phyloP scores from a whole-genome alignment of 169 alveolate genomes.

The Eimeria maxima region DNA sequence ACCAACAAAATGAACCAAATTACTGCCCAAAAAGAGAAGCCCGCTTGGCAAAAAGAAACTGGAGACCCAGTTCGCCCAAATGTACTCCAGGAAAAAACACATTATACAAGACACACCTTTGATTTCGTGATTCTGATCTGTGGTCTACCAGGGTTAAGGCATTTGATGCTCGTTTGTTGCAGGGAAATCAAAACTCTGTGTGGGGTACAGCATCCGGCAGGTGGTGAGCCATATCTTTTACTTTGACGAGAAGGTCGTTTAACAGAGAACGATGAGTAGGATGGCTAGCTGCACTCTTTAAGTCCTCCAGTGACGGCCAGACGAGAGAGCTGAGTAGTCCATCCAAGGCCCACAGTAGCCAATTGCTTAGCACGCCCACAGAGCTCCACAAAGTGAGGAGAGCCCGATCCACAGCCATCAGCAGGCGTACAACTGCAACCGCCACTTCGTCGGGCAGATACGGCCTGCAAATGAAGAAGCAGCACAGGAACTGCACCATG shows the following conservation, averaged over 20 bases:
- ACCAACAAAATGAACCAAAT: no score
- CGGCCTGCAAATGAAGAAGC: constrained; percentile 5
- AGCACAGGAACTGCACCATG: neutral
- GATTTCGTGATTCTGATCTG: neutral
- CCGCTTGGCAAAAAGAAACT: neutral
- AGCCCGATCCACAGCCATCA: constrained; percentile 11
- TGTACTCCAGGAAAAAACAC: neutral
- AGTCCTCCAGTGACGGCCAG: constrained; percentile 48
- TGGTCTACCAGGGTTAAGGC: neutral
- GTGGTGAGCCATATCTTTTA: neutral
- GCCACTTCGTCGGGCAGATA: constrained; percentile 49
- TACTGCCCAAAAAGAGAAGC: no score
- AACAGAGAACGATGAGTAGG: constrained; percentile 11
- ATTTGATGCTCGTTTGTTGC: neutral
- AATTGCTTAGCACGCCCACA: neutral
- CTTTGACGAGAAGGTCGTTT: neutral
- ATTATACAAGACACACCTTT: no score
- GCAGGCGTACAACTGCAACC: constrained; percentile 1
- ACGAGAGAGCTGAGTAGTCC: constrained; percentile 52
- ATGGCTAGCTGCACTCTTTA: neutral
- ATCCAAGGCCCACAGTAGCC: constrained; percentile 14
- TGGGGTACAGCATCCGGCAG: constrained; percentile 32
- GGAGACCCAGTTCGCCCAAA: neutral
- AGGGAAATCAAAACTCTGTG: neutral
- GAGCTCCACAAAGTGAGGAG: neutral